Evolutionary conservation across 192 early-diverging fungal species (phyloP).

Genomic region (Rhizophagus prolifer): DNA sequence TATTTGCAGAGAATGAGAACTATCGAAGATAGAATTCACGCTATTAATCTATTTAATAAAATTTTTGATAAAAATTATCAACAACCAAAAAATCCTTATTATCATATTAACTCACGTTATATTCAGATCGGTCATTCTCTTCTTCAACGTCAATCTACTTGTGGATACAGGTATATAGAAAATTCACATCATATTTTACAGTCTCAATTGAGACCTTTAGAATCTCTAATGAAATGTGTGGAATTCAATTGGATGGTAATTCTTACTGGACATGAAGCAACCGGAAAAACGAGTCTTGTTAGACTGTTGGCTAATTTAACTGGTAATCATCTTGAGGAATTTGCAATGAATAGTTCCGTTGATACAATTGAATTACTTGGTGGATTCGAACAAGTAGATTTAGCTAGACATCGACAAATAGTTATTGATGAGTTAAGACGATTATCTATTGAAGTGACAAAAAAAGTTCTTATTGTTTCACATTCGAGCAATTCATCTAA

Average conservation of each 20-base stretch:
- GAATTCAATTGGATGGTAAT: constrained; percentile 92
- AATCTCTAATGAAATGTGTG: constrained; percentile 84
- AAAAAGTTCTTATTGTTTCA: constrained; percentile 41
- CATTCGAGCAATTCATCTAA: background rate
- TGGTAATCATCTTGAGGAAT: constrained; percentile 86
- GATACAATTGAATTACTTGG: constrained; percentile 95
- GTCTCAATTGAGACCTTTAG: constrained; percentile 61
- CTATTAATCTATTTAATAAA: constrained; percentile 53
- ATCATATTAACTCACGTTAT: constrained; percentile 47
- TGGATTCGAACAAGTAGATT: constrained; percentile 96
- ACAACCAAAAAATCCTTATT: constrained; percentile 43
- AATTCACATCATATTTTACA: constrained; percentile 65
- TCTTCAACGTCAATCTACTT: constrained; percentile 46
- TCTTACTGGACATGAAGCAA: constrained; percentile 75
- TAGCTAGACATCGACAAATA: constrained; percentile 64
- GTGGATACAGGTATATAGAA: constrained; percentile 36
- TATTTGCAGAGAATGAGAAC: constrained; percentile 92
- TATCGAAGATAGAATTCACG: constrained; percentile 63
- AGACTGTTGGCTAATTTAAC: constrained; percentile 78
- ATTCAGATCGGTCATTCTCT: constrained; percentile 66
- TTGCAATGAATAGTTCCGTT: constrained; percentile 91
- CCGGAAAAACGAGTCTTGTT: constrained; percentile 89
- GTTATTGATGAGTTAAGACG: constrained; percentile 47
- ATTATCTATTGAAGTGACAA: constrained; percentile 43
- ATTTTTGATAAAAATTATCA: constrained; percentile 52